Evolutionary conservation across 441 rosid species (phyloP).

Genomic region (Rhodomyrtus psidioides): DNA sequence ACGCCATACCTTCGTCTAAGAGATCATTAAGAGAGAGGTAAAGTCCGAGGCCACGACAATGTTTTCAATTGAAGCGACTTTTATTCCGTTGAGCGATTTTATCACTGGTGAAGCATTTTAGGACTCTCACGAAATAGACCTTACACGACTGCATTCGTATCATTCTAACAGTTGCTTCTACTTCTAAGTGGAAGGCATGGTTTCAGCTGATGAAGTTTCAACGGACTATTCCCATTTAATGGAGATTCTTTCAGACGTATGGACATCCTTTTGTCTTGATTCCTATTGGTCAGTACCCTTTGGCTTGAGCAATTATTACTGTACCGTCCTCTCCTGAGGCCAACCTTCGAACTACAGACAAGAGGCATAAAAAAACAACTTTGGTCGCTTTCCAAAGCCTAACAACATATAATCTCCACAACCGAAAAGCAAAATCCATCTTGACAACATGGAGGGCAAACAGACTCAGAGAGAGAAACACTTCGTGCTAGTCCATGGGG

Average conservation of each 20-base stretch:
- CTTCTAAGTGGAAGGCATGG: background rate
- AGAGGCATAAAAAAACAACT: background rate
- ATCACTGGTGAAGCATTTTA: background rate
- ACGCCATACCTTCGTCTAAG: background rate
- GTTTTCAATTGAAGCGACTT: background rate
- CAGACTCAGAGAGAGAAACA: slow-evolving; percentile 8
- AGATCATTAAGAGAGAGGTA: background rate
- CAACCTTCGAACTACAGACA: background rate
- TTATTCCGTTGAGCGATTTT: background rate
- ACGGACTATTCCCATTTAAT: background rate
- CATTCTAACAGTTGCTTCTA: no score
- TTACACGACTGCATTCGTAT: background rate
- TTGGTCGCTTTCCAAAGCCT: background rate
- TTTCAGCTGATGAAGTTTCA: background rate
- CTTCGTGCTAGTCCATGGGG: slow-evolving; percentile 52
- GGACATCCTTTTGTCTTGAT: background rate
- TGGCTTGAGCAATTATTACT: background rate
- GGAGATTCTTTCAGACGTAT: background rate
- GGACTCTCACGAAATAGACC: background rate
- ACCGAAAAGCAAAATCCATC: background rate
- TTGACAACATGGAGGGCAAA: background rate
- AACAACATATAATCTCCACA: background rate
- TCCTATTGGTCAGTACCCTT: background rate
- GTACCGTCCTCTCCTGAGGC: background rate
- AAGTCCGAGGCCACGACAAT: background rate